Base-by-base conservation (phyloP, 1,284 basidiomycete genomes). In the Pseudozyma tsukubaensis region DNA sequence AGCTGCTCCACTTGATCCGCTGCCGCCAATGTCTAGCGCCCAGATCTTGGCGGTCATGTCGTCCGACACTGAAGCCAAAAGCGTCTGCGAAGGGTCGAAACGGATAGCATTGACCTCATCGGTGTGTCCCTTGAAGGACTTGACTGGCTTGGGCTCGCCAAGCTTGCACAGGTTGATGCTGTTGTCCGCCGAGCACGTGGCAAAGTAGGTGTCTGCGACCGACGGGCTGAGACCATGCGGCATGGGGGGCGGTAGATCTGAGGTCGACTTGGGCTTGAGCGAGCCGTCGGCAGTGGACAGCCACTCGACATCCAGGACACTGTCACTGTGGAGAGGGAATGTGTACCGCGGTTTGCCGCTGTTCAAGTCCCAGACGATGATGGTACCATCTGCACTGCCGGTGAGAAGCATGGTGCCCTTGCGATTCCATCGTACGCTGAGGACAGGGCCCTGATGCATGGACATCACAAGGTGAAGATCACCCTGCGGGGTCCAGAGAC, bases 401-500 rank as follows among this genome's bases (percentile, higher is more conserved):
- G 82, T 81, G 16, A 84, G 73, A 34, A 84, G 67, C 72, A 78
- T 72, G 47, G 75, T 83, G 45, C 83, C 83, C 47, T 80, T 79
- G 43, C 79, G 75, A 50, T 84, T 84, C 83, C 83, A 84, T 16
- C 78, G 78, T 18, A 84, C 82, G 40, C 66, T 77, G 60, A 83
- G 79, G 62, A 84, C 81, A n/a, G 83, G 75, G 2, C 83, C 83
- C 48, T 84, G 82, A 50, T 84, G 83, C 83, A 84, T 84, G 3
- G 82, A 83, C 81, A 84, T 81, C 66, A 84, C 83, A 29, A 83
- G 75, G 56, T 83, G 81, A 36, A 84, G 62, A 44, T 84, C 83
- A 24, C 83, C 83, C 42, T 84, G 82, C 7, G 83, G 82, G 8
- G 83, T 84, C 83, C 83, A 84, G 19, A 84, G 66, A 11, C 83